These are phyloP conservation scores for Tetrapyrgos nigripes DNA, from an alignment of 1,284 basidiomycete genomes.

Conservation along the genomic window DNA sequence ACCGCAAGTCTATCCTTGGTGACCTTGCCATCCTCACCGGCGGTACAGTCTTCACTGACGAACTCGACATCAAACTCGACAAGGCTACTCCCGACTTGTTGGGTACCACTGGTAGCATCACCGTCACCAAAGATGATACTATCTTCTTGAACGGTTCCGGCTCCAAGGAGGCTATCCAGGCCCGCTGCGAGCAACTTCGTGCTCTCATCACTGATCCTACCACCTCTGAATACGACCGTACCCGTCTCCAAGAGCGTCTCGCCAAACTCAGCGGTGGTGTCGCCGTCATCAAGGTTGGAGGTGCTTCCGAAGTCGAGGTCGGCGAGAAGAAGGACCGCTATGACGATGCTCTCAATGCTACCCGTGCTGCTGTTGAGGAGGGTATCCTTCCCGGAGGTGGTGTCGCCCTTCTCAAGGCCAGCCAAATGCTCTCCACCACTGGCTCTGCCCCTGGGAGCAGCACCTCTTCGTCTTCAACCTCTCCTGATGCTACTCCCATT, in stretches of 20 bases:
- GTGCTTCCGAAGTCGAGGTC: constrained; percentile 94
- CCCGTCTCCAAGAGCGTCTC: constrained; percentile 96
- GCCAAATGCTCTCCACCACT: constrained; percentile 74
- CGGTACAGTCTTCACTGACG: constrained; percentile 97
- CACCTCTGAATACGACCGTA: constrained; percentile 94
- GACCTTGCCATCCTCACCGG: constrained; percentile 98
- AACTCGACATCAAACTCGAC: constrained; percentile 98
- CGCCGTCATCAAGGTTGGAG: constrained; percentile 98
- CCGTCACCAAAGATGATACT: constrained; percentile 98
- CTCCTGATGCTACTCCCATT: constrained; percentile 69
- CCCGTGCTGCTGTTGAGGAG: constrained; percentile 97
- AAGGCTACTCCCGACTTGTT: constrained; percentile 90
- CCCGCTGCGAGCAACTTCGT: constrained; percentile 96
- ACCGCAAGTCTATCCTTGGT: constrained; percentile 97
- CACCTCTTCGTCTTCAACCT: constrained; percentile 45
- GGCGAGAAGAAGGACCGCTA: constrained; percentile 99
- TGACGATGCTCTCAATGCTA: constrained; percentile 97
- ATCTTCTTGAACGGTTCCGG: constrained; percentile 96
- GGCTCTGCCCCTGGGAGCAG: constrained; percentile 48
- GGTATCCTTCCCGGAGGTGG: constrained; percentile 98
- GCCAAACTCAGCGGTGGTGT: constrained; percentile 97
- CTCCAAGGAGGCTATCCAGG: constrained; percentile 84
- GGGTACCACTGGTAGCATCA: constrained; percentile 91
- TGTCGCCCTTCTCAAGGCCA: constrained; percentile 91
- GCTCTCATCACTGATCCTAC: constrained; percentile 82